Evolutionary conservation across 495 filamentous ascomycete species (phyloP), one percentile per base, ranked within the genome.

Genomic region (Tuber microsphaerosporum): DNA sequence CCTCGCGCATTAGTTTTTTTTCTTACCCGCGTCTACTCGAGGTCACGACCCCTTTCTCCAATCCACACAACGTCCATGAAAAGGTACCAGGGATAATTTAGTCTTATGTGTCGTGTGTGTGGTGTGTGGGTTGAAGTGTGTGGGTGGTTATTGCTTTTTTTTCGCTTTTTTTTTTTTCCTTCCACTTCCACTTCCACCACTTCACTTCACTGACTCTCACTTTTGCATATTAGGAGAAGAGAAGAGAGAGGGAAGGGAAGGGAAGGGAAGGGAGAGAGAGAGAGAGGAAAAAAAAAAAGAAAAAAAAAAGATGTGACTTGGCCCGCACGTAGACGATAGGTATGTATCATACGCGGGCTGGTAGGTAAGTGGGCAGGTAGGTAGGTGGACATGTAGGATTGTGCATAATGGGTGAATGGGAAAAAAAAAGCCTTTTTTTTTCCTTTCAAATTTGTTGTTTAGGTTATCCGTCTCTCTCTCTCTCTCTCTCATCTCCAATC

Each of bases 11-110:
- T 61, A 61, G 51, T 26, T 61, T 61, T 56, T 61, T 61, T 61
- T 41, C 51, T 31, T 31, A 61, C 51, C 51, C 51, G 51, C 51
- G 51, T 61, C 51, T 31, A 31, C 26, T 61, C 51, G 51, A 61
- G 51, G 51, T 61, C 51, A 61, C 51, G 51, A 61, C 51, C 51
- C 51, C 51, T 61, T 61, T 61, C n/a, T 16, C n/a, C 26, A 61
- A 61, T 61, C 51, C 51, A 61, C 51, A 61, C 51, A 61, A 61
- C 51, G 51, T 61, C n/a, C 51, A 61, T 31, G 51, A 61, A 61
- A 61, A 61, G 51, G 51, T 61, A 61, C 51, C 51, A 61, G 51
- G 51, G 51, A 61, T 61, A 9, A 61, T 31, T 48, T 22, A 41
- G 39, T 41, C 39, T 39, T 41, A 41, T 41, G 39, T 41, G 51